These are phyloP conservation scores for Starmera caribaea DNA, from an alignment of 805 yeast genomes.

Conservation along the genomic window DNA sequence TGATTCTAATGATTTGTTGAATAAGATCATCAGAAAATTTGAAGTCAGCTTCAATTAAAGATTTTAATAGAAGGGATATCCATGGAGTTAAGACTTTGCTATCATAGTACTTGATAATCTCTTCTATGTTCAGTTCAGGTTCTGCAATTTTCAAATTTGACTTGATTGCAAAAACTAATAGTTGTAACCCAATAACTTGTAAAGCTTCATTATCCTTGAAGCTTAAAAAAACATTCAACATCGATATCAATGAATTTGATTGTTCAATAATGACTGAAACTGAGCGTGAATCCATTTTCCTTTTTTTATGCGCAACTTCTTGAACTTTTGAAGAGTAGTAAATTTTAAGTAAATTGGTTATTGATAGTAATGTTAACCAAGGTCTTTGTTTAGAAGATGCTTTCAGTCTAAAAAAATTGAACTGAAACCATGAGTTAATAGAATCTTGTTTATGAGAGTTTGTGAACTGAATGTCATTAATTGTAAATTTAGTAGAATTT, in stretches of 20 bases:
- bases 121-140: constrained; percentile 1
- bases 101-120: constrained; percentile 8
- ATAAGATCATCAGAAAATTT: constrained; percentile 7
- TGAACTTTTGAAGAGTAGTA: constrained; percentile 16
- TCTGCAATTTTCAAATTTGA: constrained; percentile 2
- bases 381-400: constrained; percentile 9
- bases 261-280: not conserved
- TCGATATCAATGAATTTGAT: constrained; percentile 15
- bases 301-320: constrained; percentile 15
- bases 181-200: constrained; percentile 17
- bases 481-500: not conserved
- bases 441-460: not conserved
- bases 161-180: constrained; percentile 19
- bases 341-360: constrained; percentile 21
- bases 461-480: constrained; percentile 2
- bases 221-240: constrained; percentile 5
- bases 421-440: constrained; percentile 15
- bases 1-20: constrained; percentile 18
- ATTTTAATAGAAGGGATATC: constrained; percentile 10
- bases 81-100: constrained; percentile 5
- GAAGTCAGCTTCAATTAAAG: constrained; percentile 13
- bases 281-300: constrained; percentile 15
- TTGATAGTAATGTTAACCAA: constrained; percentile 34
- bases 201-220: not conserved
- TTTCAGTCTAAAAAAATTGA: constrained; percentile 2